phyloP scores from a whole-genome alignment of 306 rosid species.

The Dalbergia oliveri region DNA sequence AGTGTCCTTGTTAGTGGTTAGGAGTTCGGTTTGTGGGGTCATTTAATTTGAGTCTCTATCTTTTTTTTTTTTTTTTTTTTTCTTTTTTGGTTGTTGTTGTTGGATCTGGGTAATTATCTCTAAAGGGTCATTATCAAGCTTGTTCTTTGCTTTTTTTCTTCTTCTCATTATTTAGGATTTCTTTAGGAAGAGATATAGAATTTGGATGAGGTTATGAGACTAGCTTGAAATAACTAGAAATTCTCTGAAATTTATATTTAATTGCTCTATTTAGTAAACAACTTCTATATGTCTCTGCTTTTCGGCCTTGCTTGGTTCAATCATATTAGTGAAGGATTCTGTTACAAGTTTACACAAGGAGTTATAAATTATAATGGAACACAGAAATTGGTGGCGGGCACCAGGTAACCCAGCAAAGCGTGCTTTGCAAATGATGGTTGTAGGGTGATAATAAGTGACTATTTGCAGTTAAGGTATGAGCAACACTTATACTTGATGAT shows the following conservation, averaged over 20 bases:
- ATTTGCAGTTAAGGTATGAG: background rate
- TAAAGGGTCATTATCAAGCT: background rate
- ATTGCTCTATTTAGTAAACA: background rate
- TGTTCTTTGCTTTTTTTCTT: background rate
- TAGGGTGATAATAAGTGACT: background rate
- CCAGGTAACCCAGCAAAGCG: background rate
- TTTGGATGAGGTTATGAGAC: background rate
- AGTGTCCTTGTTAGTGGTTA: conserved; percentile 17
- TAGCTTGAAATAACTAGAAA: conserved; percentile 7
- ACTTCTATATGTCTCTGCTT: background rate
- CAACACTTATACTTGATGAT: background rate
- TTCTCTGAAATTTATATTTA: background rate
- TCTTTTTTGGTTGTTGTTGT: background rate
- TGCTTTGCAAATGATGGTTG: background rate
- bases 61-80: background rate
- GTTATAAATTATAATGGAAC: background rate
- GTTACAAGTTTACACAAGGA: background rate
- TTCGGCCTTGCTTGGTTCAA: background rate
- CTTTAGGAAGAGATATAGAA: background rate
- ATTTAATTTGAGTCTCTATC: background rate
- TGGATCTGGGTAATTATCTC: background rate
- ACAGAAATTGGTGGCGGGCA: background rate
- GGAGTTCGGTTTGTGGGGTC: conserved; percentile 25
- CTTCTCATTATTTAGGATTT: background rate
- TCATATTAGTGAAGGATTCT: background rate